Percentiles rank a stretch among this genome's conserved stretches.
phyloP scores from a whole-genome alignment of 441 rosid genomes.

The Raphanus hybrid region DNA sequence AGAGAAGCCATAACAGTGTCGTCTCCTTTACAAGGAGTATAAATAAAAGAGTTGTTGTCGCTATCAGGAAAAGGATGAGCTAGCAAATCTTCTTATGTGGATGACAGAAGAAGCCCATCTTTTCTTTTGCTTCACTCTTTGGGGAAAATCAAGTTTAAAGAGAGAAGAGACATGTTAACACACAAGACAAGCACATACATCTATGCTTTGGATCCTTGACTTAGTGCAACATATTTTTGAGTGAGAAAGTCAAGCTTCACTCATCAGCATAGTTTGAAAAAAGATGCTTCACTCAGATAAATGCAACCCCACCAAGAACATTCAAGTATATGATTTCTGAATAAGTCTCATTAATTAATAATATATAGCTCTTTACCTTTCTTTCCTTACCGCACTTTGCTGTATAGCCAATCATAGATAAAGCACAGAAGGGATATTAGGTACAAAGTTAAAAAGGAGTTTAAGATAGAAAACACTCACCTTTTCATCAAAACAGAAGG shows the following conservation, averaged over 20 bases:
- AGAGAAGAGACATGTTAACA: slow-evolving; percentile 35
- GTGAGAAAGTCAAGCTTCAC: slow-evolving; percentile 25
- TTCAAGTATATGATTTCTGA: slow-evolving; percentile 16
- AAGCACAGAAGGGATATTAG: slow-evolving; percentile 14
- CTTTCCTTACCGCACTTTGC: slow-evolving; percentile 24
- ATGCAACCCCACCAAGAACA: slow-evolving; percentile 41
- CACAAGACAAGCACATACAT: slow-evolving; percentile 12
- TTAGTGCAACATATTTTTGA: background rate
- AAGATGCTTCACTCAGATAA: slow-evolving; percentile 40
- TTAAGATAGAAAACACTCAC: slow-evolving; percentile 7
- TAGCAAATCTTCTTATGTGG: slow-evolving; percentile 45
- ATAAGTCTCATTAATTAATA: background rate
- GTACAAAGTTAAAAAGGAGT: slow-evolving; percentile 16
- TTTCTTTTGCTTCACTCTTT: slow-evolving; percentile 38
- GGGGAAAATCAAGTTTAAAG: slow-evolving; percentile 29
- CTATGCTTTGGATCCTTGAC: slow-evolving; percentile 43
- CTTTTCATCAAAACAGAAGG: slow-evolving; percentile 6
- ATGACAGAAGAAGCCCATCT: slow-evolving; percentile 59
- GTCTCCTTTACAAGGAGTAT: slow-evolving; percentile 5
- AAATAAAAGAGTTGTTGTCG: slow-evolving; percentile 23
- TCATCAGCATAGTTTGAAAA: slow-evolving; percentile 37
- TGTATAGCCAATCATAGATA: slow-evolving; percentile 7
- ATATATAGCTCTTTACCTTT: background rate
- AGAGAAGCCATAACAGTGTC: slow-evolving; percentile 37
- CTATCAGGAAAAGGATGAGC: slow-evolving; percentile 50